Evolutionary conservation across 2,329 filamentous ascomycete genomes (phyloP).

Genomic region (Aspergillus ochraceus): DNA sequence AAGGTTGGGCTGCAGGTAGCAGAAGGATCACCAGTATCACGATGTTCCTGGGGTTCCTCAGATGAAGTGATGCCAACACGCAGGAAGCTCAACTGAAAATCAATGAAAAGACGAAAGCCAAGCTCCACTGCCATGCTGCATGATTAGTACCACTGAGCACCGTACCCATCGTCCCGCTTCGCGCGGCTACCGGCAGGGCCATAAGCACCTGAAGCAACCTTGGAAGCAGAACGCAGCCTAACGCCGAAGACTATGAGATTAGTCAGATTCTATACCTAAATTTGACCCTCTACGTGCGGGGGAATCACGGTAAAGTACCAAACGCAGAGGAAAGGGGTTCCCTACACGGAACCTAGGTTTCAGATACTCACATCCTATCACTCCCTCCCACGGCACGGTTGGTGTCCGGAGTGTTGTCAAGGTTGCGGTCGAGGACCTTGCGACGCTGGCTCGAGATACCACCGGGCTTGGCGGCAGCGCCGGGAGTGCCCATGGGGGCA

Average conservation of each 20-base stretch:
- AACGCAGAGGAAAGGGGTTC: conserved; percentile 74
- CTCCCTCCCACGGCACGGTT: conserved; percentile 75
- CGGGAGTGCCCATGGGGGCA: conserved; percentile 53
- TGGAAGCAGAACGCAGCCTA: conserved; percentile 82
- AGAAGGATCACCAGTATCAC: conserved; percentile 28
- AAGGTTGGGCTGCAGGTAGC: conserved; percentile 32
- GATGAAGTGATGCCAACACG: conserved; percentile 28
- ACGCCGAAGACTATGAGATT: conserved; percentile 80
- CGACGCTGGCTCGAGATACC: conserved; percentile 75
- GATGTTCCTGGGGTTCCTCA: conserved; percentile 30
- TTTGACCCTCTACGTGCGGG: conserved; percentile 68
- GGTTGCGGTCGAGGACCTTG: conserved; percentile 74
- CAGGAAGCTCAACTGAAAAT: conserved; percentile 24
- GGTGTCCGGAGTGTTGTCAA: conserved; percentile 71
- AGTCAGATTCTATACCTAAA: conserved; percentile 73
- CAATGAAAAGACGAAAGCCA: conserved; percentile 20
- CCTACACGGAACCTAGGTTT: conserved; percentile 78
- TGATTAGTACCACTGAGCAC: conserved; percentile 48
- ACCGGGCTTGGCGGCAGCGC: conserved; percentile 67
- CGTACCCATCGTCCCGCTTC: conserved; percentile 56
- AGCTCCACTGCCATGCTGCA: conserved; percentile 33
- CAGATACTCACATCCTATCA: conserved; percentile 94
- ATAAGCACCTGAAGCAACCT: conserved; percentile 58
- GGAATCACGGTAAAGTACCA: conserved; percentile 68
- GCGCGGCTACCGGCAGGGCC: conserved; percentile 51